phyloP scores from a whole-genome alignment of 306 rosid species.

The Oxytropis ochrocephala region DNA sequence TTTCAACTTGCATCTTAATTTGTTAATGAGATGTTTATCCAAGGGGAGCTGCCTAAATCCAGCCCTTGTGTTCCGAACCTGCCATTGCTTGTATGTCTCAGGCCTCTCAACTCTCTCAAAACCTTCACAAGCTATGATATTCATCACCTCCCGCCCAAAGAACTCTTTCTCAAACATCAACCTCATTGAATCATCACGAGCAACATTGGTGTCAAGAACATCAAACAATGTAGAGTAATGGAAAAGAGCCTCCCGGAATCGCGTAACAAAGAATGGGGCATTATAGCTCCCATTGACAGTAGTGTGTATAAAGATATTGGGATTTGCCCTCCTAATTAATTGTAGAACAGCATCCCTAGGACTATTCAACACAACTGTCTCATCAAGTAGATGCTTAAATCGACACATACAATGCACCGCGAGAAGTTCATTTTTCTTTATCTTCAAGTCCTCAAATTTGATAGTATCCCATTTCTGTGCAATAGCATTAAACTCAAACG shows the following conservation, averaged over 20 bases:
- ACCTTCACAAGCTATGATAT: conserved; percentile 76
- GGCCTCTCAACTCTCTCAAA: conserved; percentile 72
- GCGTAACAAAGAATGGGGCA: conserved; percentile 66
- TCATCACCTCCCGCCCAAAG: conserved; percentile 58
- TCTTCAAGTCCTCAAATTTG: conserved; percentile 46
- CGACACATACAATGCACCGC: conserved; percentile 44
- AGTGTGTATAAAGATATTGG: conserved; percentile 51
- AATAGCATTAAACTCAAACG: conserved; percentile 56
- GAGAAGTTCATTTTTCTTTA: conserved; percentile 39
- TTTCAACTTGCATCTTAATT: conserved; percentile 30
- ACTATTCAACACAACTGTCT: conserved; percentile 52
- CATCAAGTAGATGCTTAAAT: conserved; percentile 54
- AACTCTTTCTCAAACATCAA: conserved; percentile 56
- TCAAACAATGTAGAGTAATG: conserved; percentile 65
- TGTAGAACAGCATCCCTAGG: conserved; percentile 60
- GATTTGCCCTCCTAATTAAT: conserved; percentile 64
- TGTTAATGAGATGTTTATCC: conserved; percentile 23
- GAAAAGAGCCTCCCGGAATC: conserved; percentile 73
- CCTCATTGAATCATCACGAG: conserved; percentile 24
- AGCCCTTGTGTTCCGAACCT: conserved; percentile 47
- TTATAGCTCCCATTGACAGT: conserved; percentile 57
- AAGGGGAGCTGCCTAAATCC: conserved; percentile 55
- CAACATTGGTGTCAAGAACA: conserved; percentile 35
- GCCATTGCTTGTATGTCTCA: conserved; percentile 74
- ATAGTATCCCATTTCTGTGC: conserved; percentile 65